Evolutionary conservation across 768 basidiomycete genomes (phyloP).

Genomic region (Auricularia heimuer): DNA sequence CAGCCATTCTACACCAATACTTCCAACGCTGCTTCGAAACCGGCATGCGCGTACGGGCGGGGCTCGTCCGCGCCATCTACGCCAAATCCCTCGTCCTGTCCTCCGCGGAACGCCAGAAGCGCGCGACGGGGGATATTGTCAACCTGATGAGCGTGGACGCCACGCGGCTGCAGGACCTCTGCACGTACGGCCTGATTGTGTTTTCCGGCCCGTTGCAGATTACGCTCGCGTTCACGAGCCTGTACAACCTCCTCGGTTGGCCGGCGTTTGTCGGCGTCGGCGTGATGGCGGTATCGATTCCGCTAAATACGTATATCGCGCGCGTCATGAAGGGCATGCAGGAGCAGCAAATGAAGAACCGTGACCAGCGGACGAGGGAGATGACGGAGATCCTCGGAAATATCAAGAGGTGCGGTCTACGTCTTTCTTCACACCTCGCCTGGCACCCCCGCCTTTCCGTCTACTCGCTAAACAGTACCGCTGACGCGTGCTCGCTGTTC

Average conservation of each 20-base stretch:
- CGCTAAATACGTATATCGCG: slow-evolving; percentile 66
- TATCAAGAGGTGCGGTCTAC: slow-evolving; percentile 56
- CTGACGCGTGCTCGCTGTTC: not conserved
- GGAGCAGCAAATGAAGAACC: slow-evolving; percentile 86
- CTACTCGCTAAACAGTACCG: too few relatives aligned
- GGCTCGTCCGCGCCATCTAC: slow-evolving; percentile 79
- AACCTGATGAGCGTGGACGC: slow-evolving; percentile 90
- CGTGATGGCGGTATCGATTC: slow-evolving; percentile 77
- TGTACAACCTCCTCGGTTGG: slow-evolving; percentile 89
- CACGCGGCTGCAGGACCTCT: slow-evolving; percentile 67
- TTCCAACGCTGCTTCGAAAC: slow-evolving; percentile 78
- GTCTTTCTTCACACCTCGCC: too few relatives aligned
- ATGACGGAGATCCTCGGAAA: slow-evolving; percentile 94
- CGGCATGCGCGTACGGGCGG: slow-evolving; percentile 90
- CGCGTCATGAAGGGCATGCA: slow-evolving; percentile 64
- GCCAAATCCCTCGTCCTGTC: slow-evolving; percentile 77
- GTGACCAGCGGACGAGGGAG: slow-evolving; percentile 70
- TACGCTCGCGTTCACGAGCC: slow-evolving; percentile 75
- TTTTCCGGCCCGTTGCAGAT: slow-evolving; percentile 87
- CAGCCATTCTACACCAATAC: slow-evolving; percentile 77
- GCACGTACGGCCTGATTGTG: slow-evolving; percentile 73
- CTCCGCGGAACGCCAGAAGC: slow-evolving; percentile 65
- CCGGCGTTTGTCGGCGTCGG: slow-evolving; percentile 82
- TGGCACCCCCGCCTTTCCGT: too few relatives aligned
- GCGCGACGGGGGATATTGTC: slow-evolving; percentile 85